A percentile compares a stretch with the other conserved stretches of the same genome.
Evolutionary conservation across 208 protist genomes (phyloP).

Genomic region (Leishmania turanica): DNA sequence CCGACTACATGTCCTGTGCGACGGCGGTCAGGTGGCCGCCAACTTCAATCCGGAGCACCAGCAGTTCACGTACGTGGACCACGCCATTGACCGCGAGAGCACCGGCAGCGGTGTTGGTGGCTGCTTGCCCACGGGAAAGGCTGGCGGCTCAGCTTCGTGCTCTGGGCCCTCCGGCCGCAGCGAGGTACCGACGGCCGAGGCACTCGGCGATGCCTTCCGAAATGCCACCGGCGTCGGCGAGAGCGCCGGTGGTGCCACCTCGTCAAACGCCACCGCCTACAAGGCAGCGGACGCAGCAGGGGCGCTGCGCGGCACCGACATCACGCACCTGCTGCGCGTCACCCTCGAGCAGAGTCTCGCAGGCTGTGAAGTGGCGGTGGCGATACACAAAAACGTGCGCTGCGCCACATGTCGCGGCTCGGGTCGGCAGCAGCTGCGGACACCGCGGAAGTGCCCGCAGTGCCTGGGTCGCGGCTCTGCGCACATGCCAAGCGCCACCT

Average conservation of each 20-base stretch:
- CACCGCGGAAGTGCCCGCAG: slow-evolving; percentile 67
- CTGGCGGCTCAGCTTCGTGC: neutral
- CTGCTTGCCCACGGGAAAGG: neutral
- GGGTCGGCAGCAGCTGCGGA: slow-evolving; percentile 40
- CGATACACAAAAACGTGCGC: slow-evolving; percentile 42
- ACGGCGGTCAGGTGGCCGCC: slow-evolving; percentile 71
- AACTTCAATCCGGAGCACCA: slow-evolving; percentile 88
- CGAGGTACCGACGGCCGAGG: slow-evolving; percentile 36
- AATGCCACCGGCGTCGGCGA: slow-evolving; percentile 40
- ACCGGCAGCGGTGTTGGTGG: neutral
- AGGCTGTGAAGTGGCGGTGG: slow-evolving; percentile 55
- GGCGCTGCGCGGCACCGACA: slow-evolving; percentile 48
- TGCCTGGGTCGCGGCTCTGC: slow-evolving; percentile 76
- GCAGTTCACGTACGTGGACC: slow-evolving; percentile 69
- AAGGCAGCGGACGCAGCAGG: slow-evolving; percentile 41
- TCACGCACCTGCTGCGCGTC: slow-evolving; percentile 69
- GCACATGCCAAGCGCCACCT: slow-evolving; percentile 80
- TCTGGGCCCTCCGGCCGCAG: neutral
- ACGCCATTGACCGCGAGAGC: slow-evolving; percentile 38
- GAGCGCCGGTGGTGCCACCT: slow-evolving; percentile 12
- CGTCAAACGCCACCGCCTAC: slow-evolving; percentile 49
- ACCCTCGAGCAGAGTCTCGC: slow-evolving; percentile 74
- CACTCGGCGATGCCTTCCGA: slow-evolving; percentile 44
- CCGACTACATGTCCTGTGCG: slow-evolving; percentile 67
- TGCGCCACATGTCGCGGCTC: slow-evolving; percentile 63